Evolutionary conservation across 2,329 filamentous ascomycete species (phyloP), one percentile per base, ranked within the genome.

Genomic region (Monosporascus sp.): DNA sequence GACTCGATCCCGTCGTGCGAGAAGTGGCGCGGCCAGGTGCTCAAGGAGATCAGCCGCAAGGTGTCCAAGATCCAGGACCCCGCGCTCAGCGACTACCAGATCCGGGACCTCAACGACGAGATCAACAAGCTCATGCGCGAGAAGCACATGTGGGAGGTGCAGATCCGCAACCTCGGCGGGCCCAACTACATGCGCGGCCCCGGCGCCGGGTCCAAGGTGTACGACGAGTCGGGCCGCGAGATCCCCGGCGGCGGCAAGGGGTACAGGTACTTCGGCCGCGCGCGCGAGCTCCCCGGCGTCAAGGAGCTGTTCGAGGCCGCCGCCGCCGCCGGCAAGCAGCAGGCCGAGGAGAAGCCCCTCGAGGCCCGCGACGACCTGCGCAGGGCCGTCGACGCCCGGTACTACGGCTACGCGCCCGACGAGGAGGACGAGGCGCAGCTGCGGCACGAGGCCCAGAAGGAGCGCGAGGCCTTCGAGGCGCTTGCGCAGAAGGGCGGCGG

Each of bases 61-160:
- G 90, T 99, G 53, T 90, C 90, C 58, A 89, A 89, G 68, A 97
- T 99, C 74, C 94, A 99, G 70, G 94, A 99, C 64, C 77, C 83
- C 8, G 85, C 87, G 47, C 80, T 99, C n/a, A 90, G 85, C 72
- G 94, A 99, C 78, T 97, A 89, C 76, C 94, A 97, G 78, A 90
- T 99, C 71, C 86, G 94, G 66, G 94, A 99, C 72, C 79, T 99
- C 68, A 99, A 99, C 75, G 94, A 99, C 72, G 94, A 99, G 74
- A 96, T 99, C 79, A 99, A 99, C 79, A 96, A 96, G 75, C 81
- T 96, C 57, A 97, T 99, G 90, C 86, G 91, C 59, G 94, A 99
- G 77, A 99, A 99, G 74, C 91, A 95, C 80, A 92, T 96, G 82
- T 99, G 94, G 94, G 94, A 99, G 77, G 84, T 94, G 62, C 91